Percentiles rank a stretch among this genome's conserved stretches.
phyloP scores from a whole-genome alignment of 2,329 filamentous ascomycete species.

The Alternaria brassicicola region DNA sequence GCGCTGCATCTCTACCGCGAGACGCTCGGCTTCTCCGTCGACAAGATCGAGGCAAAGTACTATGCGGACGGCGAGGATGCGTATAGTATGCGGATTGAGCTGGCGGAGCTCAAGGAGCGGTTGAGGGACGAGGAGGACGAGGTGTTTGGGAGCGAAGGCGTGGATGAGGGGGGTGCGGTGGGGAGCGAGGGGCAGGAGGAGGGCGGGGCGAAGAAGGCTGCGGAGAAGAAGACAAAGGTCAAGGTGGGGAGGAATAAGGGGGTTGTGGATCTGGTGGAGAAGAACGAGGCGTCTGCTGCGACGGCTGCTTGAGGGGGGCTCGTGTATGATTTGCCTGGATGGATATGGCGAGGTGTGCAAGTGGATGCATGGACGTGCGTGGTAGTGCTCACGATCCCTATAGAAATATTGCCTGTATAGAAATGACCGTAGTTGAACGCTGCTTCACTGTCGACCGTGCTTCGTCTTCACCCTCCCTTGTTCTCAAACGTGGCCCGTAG shows the following conservation, averaged over 20 bases:
- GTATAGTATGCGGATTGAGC: slow-evolving; percentile 88
- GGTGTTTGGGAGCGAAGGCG: slow-evolving; percentile 43
- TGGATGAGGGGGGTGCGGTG: slow-evolving; percentile 43
- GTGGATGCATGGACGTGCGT: too few relatives aligned
- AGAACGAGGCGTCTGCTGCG: slow-evolving; percentile 59
- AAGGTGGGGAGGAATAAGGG: slow-evolving; percentile 82
- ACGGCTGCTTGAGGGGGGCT: too few relatives aligned
- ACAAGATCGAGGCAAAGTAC: slow-evolving; percentile 77
- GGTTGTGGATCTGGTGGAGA: slow-evolving; percentile 79
- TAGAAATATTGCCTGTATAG: too few relatives aligned
- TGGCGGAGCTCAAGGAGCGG: slow-evolving; percentile 63
- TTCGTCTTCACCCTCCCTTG: too few relatives aligned
- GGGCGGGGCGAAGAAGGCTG: slow-evolving; percentile 24
- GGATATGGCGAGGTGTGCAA: too few relatives aligned
- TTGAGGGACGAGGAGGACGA: slow-evolving; percentile 53
- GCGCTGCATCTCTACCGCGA: slow-evolving; percentile 92
- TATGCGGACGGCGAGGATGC: slow-evolving; percentile 98
- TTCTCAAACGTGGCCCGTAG: too few relatives aligned
- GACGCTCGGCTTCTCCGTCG: slow-evolving; percentile 36
- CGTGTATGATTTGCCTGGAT: too few relatives aligned
- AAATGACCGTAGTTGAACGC: too few relatives aligned
- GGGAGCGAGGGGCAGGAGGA: slow-evolving; percentile 42
- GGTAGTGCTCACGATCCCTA: too few relatives aligned
- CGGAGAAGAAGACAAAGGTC: slow-evolving; percentile 63
- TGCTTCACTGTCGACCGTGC: too few relatives aligned